Base-by-base conservation (phyloP, 345 rosid species). In the Acer saccharum region DNA sequence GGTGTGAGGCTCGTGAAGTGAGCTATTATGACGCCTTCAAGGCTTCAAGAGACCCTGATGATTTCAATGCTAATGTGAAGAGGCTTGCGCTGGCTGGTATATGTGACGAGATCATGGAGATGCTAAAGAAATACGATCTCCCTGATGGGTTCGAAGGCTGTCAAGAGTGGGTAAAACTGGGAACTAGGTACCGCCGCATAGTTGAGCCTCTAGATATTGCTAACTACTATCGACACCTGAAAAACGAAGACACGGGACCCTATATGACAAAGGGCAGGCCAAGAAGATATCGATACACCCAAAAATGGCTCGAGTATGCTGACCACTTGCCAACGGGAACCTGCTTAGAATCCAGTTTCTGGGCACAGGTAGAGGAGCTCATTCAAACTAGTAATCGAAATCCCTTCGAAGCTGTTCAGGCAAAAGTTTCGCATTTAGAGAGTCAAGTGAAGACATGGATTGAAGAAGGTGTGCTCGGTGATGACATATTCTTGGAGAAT, bases 301-400 rank as follows among this genome's bases (percentile, higher is more conserved):
- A 93, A 46, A 90, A 85, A 80, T 88, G 92, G 90, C 85, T 75
- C 4, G 95, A 94, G 76, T 90, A 91, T 68, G 72, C 76, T 17
- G 11, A 64, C 80, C 23, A 3, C 29, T 71, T 69, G 85, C 52
- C 57, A 0, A 2, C 14, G 1, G 83, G 84, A 20, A 83, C 79
- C 0, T 13, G 71, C 44, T 72, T 18, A 41, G 95, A 85, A 39
- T 94, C 97, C 17, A 84, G 89, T 77, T 81, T 94, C 48, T 90
- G 97, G 98, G 97, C 95, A 0, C 88, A 89, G 79, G 88, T 91
- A 2, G 98, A 94, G 87, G 97, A 94, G 78, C 93, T 92, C 12
- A 50, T 35, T 43, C 74, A 64, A 77, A 75, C 78, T 6, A 20
- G 41, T 0, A 60, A 58, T 10, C 46, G 10, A 3, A 77, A 20